phyloP scores from a whole-genome alignment of 208 protist genomes.

The Herpetomonas samuelpessoai region DNA sequence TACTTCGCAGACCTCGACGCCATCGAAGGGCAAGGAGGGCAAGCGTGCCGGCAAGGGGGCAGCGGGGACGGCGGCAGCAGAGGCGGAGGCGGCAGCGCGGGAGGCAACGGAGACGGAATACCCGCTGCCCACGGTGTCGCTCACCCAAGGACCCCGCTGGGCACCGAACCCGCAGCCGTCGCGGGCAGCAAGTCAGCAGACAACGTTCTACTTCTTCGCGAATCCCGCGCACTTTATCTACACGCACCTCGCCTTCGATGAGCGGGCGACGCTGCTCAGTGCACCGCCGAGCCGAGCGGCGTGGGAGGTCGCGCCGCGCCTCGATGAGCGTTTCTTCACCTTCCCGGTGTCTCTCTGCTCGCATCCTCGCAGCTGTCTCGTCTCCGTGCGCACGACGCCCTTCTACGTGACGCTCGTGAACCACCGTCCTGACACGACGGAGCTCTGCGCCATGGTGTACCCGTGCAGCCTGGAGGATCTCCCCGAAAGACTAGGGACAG shows the following conservation, averaged over 20 bases:
- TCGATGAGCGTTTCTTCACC: conserved; percentile 66
- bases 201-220: conserved; percentile 76
- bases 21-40: background rate
- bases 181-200: no score
- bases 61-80: background rate
- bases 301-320: conserved; percentile 56
- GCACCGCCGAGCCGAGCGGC: conserved; percentile 24
- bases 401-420: conserved; percentile 69
- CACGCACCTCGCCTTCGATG: conserved; percentile 52
- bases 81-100: background rate
- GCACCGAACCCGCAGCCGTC: no score
- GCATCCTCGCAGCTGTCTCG: conserved; percentile 37
- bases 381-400: conserved; percentile 51
- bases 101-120: no score
- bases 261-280: conserved; percentile 35
- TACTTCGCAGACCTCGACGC: background rate
- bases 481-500: conserved; percentile 29
- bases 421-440: conserved; percentile 37
- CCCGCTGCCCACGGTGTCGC: background rate
- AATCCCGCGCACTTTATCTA: conserved; percentile 51
- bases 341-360: conserved; percentile 41
- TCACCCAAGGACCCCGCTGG: background rate
- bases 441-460: conserved; percentile 81
- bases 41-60: background rate
- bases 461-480: conserved; percentile 49